A percentile compares a stretch with the other conserved stretches of the same genome.
Evolutionary conservation across 2,329 filamentous ascomycete species (phyloP).

Genomic region (Xylaria arbuscula): DNA sequence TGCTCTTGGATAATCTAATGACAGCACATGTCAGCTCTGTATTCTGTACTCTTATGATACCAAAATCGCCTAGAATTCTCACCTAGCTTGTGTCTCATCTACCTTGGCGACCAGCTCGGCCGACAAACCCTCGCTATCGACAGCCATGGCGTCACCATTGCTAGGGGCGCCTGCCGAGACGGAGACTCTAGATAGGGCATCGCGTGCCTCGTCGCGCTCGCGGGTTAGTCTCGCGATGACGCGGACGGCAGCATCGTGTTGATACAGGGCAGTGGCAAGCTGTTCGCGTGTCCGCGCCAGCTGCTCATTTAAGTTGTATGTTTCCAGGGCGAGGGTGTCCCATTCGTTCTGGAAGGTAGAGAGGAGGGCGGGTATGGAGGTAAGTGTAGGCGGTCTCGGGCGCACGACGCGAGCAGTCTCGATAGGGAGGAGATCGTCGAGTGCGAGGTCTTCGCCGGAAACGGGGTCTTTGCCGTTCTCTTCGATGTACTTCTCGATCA

Average conservation of each 20-base stretch:
- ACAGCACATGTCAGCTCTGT: conserved; percentile 34
- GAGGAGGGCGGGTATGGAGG: conserved; percentile 93
- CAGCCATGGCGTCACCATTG: conserved; percentile 89
- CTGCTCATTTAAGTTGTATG: conserved; percentile 90
- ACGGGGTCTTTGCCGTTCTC: conserved; percentile 94
- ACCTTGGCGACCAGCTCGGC: conserved; percentile 77
- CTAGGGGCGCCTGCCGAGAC: conserved; percentile 68
- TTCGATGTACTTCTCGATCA: conserved; percentile 94
- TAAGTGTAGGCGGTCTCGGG: conserved; percentile 90
- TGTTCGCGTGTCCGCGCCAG: conserved; percentile 91
- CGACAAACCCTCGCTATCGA: conserved; percentile 83
- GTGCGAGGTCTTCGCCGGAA: conserved; percentile 83
- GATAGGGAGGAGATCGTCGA: conserved; percentile 88
- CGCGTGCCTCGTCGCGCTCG: conserved; percentile 91
- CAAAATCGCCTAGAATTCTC: conserved; percentile 52
- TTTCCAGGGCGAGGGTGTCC: conserved; percentile 92
- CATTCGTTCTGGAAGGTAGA: conserved; percentile 98
- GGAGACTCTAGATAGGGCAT: conserved; percentile 86
- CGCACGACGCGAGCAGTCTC: conserved; percentile 85
- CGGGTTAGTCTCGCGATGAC: conserved; percentile 92
- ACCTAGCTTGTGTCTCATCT: conserved; percentile 83
- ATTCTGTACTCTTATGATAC: conserved; percentile 21
- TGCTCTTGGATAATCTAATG: conserved; percentile 81
- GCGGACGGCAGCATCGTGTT: conserved; percentile 95
- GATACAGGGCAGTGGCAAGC: conserved; percentile 91